Percentiles rank a stretch among this genome's conserved stretches.
Evolutionary conservation across 352 stramenopile species (phyloP).

Genomic region (Saprolegnia diclina): DNA sequence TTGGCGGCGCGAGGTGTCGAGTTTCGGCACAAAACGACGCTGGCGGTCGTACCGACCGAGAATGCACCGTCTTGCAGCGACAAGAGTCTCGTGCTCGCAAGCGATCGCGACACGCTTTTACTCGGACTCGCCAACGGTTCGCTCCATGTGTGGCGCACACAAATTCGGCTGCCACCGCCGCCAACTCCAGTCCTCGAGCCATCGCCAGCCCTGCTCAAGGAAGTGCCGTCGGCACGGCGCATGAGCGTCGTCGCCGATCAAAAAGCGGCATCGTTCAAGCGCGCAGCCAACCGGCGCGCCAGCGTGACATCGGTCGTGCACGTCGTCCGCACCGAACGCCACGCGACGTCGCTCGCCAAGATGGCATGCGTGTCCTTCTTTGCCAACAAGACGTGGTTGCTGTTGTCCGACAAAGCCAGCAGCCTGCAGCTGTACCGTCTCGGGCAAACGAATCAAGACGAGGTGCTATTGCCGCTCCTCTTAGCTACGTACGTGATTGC

Average conservation of each 20-base stretch:
- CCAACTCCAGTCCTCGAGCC: no score
- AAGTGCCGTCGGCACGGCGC: not conserved
- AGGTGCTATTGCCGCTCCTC: not conserved
- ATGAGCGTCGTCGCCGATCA: not conserved
- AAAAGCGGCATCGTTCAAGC: not conserved
- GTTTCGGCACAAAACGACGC: not conserved
- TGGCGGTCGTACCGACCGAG: not conserved
- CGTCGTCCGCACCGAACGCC: not conserved
- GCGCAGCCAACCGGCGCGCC: not conserved
- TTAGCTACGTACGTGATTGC: conserved; percentile 1
- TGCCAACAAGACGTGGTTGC: conserved; percentile 7
- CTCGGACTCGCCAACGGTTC: not conserved
- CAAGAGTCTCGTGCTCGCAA: not conserved
- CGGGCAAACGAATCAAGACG: not conserved
- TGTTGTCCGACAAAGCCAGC: conserved; percentile 5
- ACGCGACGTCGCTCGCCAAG: not conserved
- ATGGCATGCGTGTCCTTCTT: not conserved
- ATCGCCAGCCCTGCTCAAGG: not conserved
- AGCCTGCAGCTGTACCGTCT: not conserved
- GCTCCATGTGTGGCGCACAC: not conserved
- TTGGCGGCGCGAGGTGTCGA: not conserved
- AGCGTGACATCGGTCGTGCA: not conserved
- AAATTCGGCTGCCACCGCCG: not conserved
- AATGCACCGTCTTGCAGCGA: not conserved
- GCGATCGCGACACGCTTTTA: not conserved